phyloP scores from a whole-genome alignment of 2,329 filamentous ascomycete genomes.

The Westerdykella aurantiaca region DNA sequence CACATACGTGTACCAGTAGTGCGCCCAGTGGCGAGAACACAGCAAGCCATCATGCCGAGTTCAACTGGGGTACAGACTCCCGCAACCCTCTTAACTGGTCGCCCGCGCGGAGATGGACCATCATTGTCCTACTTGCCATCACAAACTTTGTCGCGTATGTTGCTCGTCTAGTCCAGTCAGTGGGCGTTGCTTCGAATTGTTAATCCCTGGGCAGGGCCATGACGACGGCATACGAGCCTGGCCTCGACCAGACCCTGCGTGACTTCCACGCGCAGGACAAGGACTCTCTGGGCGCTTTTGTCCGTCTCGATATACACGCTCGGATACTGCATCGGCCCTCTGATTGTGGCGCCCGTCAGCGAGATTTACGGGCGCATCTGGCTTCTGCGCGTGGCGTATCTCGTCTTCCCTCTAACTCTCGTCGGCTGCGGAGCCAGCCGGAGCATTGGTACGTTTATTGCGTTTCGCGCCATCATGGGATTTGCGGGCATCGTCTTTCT shows the following conservation, averaged over 20 bases:
- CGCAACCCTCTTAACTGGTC: too few species aligned
- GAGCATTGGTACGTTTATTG: neutral
- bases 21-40: too few species aligned
- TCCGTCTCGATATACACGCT: conserved; percentile 1
- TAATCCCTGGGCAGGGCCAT: neutral
- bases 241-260: neutral
- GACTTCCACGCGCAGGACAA: neutral
- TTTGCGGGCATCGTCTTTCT: too few species aligned
- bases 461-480: neutral
- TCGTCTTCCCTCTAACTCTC: conserved; percentile 1
- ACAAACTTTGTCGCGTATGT: too few species aligned
- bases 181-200: neutral
- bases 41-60: too few species aligned
- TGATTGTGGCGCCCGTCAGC: conserved; percentile 1
- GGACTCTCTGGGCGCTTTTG: neutral
- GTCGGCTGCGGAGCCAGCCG: conserved; percentile 1
- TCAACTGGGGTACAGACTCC: too few species aligned
- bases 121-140: too few species aligned
- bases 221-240: conserved; percentile 1
- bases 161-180: neutral
- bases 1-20: too few species aligned
- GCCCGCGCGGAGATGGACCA: too few species aligned
- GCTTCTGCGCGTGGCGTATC: conserved; percentile 1
- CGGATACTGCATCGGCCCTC: conserved; percentile 2
- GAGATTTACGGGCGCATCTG: conserved; percentile 1